These are phyloP conservation scores for Fusarium ramigenum DNA, from an alignment of 2,329 filamentous ascomycete genomes.

Conservation along the genomic window DNA sequence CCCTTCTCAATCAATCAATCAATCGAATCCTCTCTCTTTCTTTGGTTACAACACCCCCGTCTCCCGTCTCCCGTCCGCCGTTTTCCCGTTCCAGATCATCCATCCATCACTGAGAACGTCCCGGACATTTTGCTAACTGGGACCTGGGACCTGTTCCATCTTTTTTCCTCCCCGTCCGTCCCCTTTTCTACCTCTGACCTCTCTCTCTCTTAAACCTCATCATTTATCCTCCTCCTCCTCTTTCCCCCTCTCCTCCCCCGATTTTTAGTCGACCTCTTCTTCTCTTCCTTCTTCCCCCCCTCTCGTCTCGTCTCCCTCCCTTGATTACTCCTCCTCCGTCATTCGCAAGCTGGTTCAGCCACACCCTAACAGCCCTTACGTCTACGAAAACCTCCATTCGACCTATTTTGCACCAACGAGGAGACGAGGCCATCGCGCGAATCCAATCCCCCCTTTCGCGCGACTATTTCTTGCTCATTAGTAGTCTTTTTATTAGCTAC, in stretches of 20 bases:
- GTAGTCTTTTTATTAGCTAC: constrained; percentile 5
- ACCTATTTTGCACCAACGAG: constrained; percentile 25
- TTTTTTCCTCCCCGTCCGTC: constrained; percentile 22
- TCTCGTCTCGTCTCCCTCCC: constrained; percentile 9
- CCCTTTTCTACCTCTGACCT: constrained; percentile 15
- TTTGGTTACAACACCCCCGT: constrained; percentile 20
- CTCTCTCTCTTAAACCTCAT: constrained; percentile 8
- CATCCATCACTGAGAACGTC: constrained; percentile 29
- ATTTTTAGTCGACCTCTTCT: constrained; percentile 22
- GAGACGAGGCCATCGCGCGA: constrained; percentile 22
- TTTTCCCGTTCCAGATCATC: constrained; percentile 43
- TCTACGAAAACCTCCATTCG: constrained; percentile 24
- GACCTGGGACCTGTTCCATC: constrained; percentile 13
- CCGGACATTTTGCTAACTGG: constrained; percentile 36
- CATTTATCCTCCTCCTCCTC: constrained; percentile 19
- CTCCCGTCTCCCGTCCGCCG: constrained; percentile 41
- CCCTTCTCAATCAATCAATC: constrained; percentile 28
- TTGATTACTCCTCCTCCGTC: constrained; percentile 23
- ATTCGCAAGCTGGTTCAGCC: constrained; percentile 19
- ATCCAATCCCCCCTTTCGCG: constrained; percentile 12
- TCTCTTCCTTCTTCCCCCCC: constrained; percentile 5
- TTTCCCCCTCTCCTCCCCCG: constrained; percentile 10
- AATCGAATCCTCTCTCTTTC: neutral
- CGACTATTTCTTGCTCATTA: neutral
- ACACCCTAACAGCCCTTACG: constrained; percentile 23